Evolutionary conservation across 805 yeast species (phyloP).

Genomic region (Candida lessepsii): DNA sequence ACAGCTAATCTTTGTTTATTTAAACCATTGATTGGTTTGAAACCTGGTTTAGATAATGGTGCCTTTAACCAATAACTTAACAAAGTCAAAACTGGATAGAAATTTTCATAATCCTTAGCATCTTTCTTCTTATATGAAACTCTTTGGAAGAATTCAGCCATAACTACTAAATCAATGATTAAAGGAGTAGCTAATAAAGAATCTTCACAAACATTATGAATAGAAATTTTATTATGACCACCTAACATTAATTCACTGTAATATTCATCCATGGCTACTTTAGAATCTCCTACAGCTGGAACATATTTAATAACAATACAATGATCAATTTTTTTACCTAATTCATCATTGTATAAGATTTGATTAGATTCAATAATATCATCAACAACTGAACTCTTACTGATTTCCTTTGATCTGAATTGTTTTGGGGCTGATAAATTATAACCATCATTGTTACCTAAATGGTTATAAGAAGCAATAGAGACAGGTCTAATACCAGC

Average conservation of each 20-base stretch:
- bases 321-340: constrained; percentile 81
- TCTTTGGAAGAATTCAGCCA: constrained; percentile 87
- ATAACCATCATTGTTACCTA: constrained; percentile 95
- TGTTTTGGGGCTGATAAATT: constrained; percentile 89
- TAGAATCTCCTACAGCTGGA: constrained; percentile 93
- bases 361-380: constrained; percentile 88
- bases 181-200: constrained; percentile 92
- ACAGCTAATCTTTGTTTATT: constrained; percentile 92
- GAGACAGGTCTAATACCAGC: constrained; percentile 96
- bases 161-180: constrained; percentile 85
- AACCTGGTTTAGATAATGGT: constrained; percentile 89
- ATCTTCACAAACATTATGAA: constrained; percentile 96
- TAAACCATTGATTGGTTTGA: constrained; percentile 85
- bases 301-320: constrained; percentile 93
- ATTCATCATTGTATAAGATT: constrained; percentile 76
- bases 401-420: constrained; percentile 92
- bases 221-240: constrained; percentile 91
- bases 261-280: constrained; percentile 98
- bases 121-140: constrained; percentile 67
- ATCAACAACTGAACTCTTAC: constrained; percentile 89
- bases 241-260: constrained; percentile 96
- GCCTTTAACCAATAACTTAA: constrained; percentile 96
- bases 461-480: constrained; percentile 92
- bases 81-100: constrained; percentile 84
- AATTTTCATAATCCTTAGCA: constrained; percentile 51